phyloP scores from a whole-genome alignment of 2,329 filamentous ascomycete genomes.

The Hymenoscyphus fraxineus region DNA sequence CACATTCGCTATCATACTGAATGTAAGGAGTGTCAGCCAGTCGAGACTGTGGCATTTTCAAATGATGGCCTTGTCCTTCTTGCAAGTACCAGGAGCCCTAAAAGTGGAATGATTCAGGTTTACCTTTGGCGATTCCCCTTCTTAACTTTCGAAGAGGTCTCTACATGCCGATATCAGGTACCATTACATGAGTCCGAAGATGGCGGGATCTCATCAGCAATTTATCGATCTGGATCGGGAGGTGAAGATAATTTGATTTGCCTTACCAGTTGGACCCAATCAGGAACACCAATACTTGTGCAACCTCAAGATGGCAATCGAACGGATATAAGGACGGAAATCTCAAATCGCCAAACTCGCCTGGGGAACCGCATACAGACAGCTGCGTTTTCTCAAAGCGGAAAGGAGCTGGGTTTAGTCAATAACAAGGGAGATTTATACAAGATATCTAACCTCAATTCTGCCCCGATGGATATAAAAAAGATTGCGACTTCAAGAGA shows the following conservation, averaged over 20 bases:
- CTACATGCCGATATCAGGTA: conserved; percentile 38
- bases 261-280: conserved; percentile 42
- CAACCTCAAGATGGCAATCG: conserved; percentile 39
- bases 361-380: conserved; percentile 40
- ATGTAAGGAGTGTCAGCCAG: conserved; percentile 37
- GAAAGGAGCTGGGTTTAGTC: conserved; percentile 39
- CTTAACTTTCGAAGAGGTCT: conserved; percentile 36
- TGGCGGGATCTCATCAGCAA: conserved; percentile 38
- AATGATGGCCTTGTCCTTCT: conserved; percentile 40
- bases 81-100: conserved; percentile 37
- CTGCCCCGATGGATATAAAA: conserved; percentile 38
- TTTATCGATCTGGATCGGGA: conserved; percentile 35
- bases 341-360: conserved; percentile 32
- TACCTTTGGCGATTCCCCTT: conserved; percentile 40
- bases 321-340: conserved; percentile 36
- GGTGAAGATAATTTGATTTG: conserved; percentile 39
- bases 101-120: conserved; percentile 38
- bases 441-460: conserved; percentile 38
- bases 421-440: conserved; percentile 42
- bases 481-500: conserved; percentile 38
- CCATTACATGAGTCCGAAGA: conserved; percentile 42
- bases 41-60: conserved; percentile 41
- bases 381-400: conserved; percentile 39
- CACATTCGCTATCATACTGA: conserved; percentile 36
- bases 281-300: conserved; percentile 39